Conservation (phyloP, 2,329 filamentous ascomycete species). For the Penicillium sp. region DNA sequence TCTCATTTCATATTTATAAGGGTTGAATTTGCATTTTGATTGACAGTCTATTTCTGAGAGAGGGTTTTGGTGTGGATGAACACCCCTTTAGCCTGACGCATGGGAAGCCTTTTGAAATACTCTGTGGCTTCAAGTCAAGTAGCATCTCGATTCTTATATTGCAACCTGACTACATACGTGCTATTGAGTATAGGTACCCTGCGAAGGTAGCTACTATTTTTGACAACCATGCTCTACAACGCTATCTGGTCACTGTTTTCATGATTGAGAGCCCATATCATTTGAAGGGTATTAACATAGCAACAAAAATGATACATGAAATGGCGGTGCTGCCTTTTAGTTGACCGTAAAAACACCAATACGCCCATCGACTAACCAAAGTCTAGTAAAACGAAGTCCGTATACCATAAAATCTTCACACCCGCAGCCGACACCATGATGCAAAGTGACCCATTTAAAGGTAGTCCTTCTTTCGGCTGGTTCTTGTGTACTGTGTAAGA, state of each 20-base stretch:
- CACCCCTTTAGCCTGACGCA: too few species aligned
- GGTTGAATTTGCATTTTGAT: neutral
- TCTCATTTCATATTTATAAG: neutral
- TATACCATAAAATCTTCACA: conserved; percentile 20
- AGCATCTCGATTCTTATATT: too few species aligned
- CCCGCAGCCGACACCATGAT: conserved; percentile 17
- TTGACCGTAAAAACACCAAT: conserved; percentile 28
- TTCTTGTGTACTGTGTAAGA: conserved; percentile 91
- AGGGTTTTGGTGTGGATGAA: too few species aligned
- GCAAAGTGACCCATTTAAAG: conserved; percentile 51
- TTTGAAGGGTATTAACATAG: conserved; percentile 22
- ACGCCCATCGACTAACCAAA: conserved; percentile 26
- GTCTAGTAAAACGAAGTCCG: conserved; percentile 13
- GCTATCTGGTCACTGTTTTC: neutral
- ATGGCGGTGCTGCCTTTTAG: conserved; percentile 1
- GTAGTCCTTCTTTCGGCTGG: conserved; percentile 93
- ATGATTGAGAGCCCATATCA: neutral
- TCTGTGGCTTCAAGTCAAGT: too few species aligned
- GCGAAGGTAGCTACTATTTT: too few species aligned
- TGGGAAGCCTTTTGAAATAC: too few species aligned
- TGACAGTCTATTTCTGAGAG: too few species aligned
- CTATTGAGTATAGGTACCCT: too few species aligned
- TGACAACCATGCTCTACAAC: too few species aligned
- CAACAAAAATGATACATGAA: conserved; percentile 26
- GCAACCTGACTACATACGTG: too few species aligned